Conservation (phyloP, 1,139 yeast genomes). For the Scheffersomyces cryptocercus region DNA sequence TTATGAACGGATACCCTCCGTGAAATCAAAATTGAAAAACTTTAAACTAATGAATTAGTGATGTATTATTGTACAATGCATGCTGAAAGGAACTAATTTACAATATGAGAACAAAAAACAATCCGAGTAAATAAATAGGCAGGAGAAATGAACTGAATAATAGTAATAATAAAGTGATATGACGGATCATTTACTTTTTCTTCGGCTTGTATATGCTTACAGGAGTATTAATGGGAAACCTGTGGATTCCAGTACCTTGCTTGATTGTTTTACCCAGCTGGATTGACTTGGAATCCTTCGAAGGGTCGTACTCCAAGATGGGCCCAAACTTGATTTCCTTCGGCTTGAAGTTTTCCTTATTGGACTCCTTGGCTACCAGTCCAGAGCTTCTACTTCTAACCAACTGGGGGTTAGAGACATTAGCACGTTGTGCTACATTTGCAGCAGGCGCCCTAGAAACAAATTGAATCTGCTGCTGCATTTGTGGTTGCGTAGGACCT, state of each 20-base stretch:
- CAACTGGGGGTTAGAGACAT: background rate
- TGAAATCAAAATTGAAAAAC: too few species aligned
- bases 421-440: too few species aligned
- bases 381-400: constrained; percentile 1
- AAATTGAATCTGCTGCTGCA: background rate
- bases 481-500: background rate
- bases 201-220: constrained; percentile 39
- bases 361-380: constrained; percentile 2
- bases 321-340: constrained; percentile 44
- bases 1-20: too few species aligned
- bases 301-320: constrained; percentile 44
- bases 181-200: constrained; percentile 14
- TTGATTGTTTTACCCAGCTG: constrained; percentile 16
- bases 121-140: background rate
- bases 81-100: background rate
- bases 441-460: too few species aligned
- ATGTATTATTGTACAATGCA: background rate
- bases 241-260: constrained; percentile 24
- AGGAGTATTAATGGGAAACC: constrained; percentile 35
- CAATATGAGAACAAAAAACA: background rate
- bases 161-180: background rate
- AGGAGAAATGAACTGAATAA: background rate
- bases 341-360: constrained; percentile 23
- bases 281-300: constrained; percentile 26
- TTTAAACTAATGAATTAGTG: too few species aligned